Evolutionary conservation across 257 asterid species (phyloP).

Genomic region (Verbascum thapsus): DNA sequence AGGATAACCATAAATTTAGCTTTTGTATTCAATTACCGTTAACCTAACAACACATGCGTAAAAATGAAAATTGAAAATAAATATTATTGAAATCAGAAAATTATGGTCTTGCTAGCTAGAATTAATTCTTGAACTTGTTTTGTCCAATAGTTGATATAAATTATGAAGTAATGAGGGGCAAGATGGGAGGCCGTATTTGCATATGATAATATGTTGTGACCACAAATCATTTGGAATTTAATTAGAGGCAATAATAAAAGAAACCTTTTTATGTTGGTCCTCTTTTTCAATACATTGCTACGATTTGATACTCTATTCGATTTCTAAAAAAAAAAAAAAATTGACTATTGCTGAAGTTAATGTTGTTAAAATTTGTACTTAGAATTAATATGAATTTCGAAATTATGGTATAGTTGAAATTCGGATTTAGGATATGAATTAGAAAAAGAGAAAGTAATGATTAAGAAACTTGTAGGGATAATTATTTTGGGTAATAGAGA

Average conservation of each 20-base stretch:
- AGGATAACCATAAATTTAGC: too few relatives aligned
- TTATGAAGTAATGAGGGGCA: background rate
- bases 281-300: constrained; percentile 21
- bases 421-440: background rate
- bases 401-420: background rate
- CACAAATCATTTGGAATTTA: constrained; percentile 22
- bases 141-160: background rate
- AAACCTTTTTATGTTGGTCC: constrained; percentile 28
- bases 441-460: constrained; percentile 10
- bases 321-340: too few relatives aligned
- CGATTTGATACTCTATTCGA: constrained; percentile 1
- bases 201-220: constrained; percentile 16
- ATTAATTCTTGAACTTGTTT: background rate
- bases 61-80: too few relatives aligned
- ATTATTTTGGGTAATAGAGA: background rate
- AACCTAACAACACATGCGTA: too few relatives aligned
- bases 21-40: too few relatives aligned
- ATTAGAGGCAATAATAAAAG: constrained; percentile 31
- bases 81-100: background rate
- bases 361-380: too few relatives aligned
- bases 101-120: background rate
- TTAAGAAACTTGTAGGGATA: constrained; percentile 20
- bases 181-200: constrained; percentile 32
- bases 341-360: too few relatives aligned
- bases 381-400: background rate